Evolutionary conservation across 805 yeast genomes (phyloP).

Genomic region (Hanseniaspora pseudoguilliermondii): DNA sequence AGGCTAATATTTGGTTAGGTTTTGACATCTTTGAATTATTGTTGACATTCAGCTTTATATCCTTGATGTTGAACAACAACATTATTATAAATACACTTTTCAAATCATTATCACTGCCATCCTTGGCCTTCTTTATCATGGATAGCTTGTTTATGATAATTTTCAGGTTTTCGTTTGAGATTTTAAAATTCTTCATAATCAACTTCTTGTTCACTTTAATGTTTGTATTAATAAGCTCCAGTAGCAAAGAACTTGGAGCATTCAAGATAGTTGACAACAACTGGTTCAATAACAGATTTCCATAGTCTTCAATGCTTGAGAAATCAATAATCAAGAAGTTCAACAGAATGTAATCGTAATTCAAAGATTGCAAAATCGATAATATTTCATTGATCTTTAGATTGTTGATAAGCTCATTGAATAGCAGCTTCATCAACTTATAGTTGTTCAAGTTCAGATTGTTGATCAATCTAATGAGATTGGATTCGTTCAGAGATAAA

Average conservation of each 20-base stretch:
- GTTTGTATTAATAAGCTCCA: constrained; percentile 5
- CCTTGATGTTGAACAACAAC: constrained; percentile 10
- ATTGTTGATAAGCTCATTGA: constrained; percentile 9
- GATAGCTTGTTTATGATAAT: constrained; percentile 9
- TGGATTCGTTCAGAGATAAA: constrained; percentile 6
- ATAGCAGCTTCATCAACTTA: constrained; percentile 2
- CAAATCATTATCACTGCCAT: background rate
- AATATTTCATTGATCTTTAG: constrained; percentile 6
- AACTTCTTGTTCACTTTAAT: constrained; percentile 1
- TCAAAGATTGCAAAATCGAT: background rate
- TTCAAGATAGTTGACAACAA: background rate
- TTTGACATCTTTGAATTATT: constrained; percentile 1
- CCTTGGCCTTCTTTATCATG: background rate
- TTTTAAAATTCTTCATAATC: constrained; percentile 2
- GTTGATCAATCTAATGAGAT: constrained; percentile 4
- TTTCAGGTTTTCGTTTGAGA: constrained; percentile 6
- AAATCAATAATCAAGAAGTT: constrained; percentile 9
- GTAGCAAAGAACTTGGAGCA: background rate
- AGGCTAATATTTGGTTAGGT: constrained; percentile 6
- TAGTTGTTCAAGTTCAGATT: constrained; percentile 5
- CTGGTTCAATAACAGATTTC: constrained; percentile 6
- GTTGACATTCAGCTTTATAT: constrained; percentile 10
- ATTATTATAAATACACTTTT: constrained; percentile 2
- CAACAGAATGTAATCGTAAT: constrained; percentile 2
- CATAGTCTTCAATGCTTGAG: constrained; percentile 11